phyloP scores from a whole-genome alignment of 164 flowering plant species.

The Litsea cubeba region DNA sequence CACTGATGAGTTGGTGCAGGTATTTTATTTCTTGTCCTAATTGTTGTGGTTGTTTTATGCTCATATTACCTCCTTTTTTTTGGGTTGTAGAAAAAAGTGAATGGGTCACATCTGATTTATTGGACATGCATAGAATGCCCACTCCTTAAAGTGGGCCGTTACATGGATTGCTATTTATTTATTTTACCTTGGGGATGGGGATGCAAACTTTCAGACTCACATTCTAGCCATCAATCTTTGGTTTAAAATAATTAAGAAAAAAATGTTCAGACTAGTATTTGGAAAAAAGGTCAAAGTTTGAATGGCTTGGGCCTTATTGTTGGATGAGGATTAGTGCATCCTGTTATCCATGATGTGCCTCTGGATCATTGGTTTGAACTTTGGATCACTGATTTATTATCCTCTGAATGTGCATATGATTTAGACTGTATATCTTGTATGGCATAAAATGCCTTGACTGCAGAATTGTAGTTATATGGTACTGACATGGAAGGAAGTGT shows the following conservation, averaged over 20 bases:
- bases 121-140: neutral
- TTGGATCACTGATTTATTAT: too few relatives aligned
- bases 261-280: neutral
- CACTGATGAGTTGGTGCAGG: slow-evolving; percentile 74
- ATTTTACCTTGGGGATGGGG: neutral
- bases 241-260: neutral
- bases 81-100: neutral
- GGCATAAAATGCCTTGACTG: neutral
- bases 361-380: too few relatives aligned
- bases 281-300: neutral
- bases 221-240: neutral
- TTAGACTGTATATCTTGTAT: neutral
- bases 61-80: neutral
- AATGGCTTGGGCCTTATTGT: neutral
- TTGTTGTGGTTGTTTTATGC: neutral
- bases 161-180: neutral
- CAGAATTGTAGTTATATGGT: neutral
- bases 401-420: neutral
- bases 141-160: neutral
- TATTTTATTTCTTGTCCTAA: slow-evolving; percentile 14
- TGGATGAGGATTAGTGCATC: neutral
- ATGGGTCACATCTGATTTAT: neutral
- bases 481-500: neutral
- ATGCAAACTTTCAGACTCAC: neutral
- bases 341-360: too few relatives aligned